A percentile compares a stretch with the other conserved stretches of the same genome.
Evolutionary conservation across 176 grass and related monocot species (phyloP).

Genomic region (Lolium multiflorum): DNA sequence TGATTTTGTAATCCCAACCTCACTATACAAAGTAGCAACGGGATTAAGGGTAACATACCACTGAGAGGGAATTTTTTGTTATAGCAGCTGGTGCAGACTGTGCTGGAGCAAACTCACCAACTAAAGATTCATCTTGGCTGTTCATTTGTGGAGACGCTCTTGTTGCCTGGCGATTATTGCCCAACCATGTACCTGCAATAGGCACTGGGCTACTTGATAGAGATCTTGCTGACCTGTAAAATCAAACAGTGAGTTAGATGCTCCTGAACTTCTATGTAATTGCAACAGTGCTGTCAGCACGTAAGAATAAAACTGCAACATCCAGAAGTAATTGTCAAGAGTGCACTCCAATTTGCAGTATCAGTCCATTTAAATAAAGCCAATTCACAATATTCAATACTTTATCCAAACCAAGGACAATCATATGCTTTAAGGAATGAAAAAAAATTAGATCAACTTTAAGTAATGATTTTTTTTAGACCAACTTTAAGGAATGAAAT

Average conservation of each 20-base stretch:
- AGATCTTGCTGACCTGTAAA: conserved; percentile 91
- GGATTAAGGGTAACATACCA: conserved; percentile 59
- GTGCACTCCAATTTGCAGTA: conserved; percentile 17
- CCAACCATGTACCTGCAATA: conserved; percentile 65
- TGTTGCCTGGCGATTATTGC: conserved; percentile 41
- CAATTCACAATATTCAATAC: conserved; percentile 9
- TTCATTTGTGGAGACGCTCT: conserved; percentile 45
- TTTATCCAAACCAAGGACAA: background rate
- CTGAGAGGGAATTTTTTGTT: conserved; percentile 74
- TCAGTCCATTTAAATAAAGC: conserved; percentile 16
- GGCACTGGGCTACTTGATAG: conserved; percentile 83
- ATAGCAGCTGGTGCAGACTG: conserved; percentile 53
- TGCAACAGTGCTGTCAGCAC: background rate
- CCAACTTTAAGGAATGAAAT: conserved; percentile 30
- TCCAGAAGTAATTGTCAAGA: background rate
- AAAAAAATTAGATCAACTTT: background rate
- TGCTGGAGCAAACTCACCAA: conserved; percentile 36
- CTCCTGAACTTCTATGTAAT: conserved; percentile 32
- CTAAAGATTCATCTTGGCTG: conserved; percentile 50
- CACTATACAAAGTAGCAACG: conserved; percentile 27
- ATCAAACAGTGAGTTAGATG: conserved; percentile 22
- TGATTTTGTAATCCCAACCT: background rate
- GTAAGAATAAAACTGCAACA: conserved; percentile 27
- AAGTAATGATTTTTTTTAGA: conserved; percentile 10
- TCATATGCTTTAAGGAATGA: conserved; percentile 9